phyloP scores from a whole-genome alignment of 345 rosid species.

The Murraya koenigii region DNA sequence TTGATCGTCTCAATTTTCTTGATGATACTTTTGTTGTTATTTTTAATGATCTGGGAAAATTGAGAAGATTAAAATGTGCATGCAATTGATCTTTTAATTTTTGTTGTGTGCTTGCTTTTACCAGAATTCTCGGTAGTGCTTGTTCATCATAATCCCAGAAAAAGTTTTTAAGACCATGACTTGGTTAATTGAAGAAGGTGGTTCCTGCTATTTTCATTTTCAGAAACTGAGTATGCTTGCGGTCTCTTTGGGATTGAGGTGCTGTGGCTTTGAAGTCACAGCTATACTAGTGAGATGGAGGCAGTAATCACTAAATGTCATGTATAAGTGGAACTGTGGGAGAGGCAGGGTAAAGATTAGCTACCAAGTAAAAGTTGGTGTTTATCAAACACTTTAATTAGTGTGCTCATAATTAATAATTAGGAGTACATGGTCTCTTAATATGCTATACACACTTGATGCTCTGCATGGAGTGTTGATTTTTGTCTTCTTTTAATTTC shows the following conservation, averaged over 20 bases:
- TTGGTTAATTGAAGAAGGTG: too few relatives aligned
- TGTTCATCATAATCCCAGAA: too few relatives aligned
- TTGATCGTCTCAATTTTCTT: background rate
- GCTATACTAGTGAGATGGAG: background rate
- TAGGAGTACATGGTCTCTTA: background rate
- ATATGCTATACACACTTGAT: background rate
- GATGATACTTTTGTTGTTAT: background rate
- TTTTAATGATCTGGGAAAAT: background rate
- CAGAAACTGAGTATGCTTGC: background rate
- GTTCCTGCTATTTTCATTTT: too few relatives aligned
- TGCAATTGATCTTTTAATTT: background rate
- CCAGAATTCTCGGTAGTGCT: background rate
- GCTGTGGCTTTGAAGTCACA: background rate
- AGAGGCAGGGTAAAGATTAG: background rate
- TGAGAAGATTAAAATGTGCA: background rate
- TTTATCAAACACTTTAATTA: too few relatives aligned
- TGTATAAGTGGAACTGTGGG: background rate
- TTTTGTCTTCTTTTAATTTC: background rate
- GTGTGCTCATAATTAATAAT: too few relatives aligned
- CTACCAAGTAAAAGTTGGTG: background rate
- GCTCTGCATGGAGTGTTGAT: background rate
- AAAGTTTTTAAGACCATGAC: too few relatives aligned
- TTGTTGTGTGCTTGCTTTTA: background rate
- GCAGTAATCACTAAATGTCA: background rate
- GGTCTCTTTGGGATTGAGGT: background rate